Evolutionary conservation across 805 yeast genomes (phyloP), one percentile per base, ranked within the genome.

Genomic region (Kluyveromyces aestuarii): DNA sequence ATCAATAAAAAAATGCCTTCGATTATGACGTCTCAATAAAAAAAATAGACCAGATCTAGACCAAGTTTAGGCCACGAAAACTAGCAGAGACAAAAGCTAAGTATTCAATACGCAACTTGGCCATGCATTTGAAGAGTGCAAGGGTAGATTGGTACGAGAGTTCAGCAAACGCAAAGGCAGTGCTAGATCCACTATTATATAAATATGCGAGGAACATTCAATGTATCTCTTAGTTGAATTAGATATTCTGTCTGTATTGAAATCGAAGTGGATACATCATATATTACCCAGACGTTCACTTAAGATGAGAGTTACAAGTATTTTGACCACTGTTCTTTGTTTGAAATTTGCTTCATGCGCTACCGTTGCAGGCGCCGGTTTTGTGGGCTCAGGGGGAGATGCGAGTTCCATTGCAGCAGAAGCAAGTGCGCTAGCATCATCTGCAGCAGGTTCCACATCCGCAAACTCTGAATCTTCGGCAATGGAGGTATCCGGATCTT

Each of bases 351-450:
- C 41, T 17, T 27, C 37, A n/a, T 40, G 45, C 37, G 19, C 44
- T 27, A 25, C 39, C 30, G 50, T 46, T 35, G 40, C 38, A 6
- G 38, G 40, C 18, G 46, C 41, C 25, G 44, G 44, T 19, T 47
- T 41, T 36, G 44, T 41, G 2, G 50, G 50, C 1, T 47, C 50
- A 14, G 50, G 50, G 9, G 44, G 30, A 9, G 40, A 39, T 27
- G 47, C 52, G 14, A 35, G 40, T n/a, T 37, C 41, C 9, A 17
- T 45, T 14, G 27, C n/a, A 38, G 47, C 42, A 33, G 37, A 27
- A n/a, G 46, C 40, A 6, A 38, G 37, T 35, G 35, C 36, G 25
- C 25, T 21, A 6, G 3, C 25, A 21, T 21, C 25, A 21, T 21
- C 25, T 13, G 27, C 44, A 6, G 46, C 40, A 37, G 40, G 4